These are phyloP conservation scores for Phytophthora pisi DNA, from an alignment of 352 stramenopile species.

Conservation along the genomic window DNA sequence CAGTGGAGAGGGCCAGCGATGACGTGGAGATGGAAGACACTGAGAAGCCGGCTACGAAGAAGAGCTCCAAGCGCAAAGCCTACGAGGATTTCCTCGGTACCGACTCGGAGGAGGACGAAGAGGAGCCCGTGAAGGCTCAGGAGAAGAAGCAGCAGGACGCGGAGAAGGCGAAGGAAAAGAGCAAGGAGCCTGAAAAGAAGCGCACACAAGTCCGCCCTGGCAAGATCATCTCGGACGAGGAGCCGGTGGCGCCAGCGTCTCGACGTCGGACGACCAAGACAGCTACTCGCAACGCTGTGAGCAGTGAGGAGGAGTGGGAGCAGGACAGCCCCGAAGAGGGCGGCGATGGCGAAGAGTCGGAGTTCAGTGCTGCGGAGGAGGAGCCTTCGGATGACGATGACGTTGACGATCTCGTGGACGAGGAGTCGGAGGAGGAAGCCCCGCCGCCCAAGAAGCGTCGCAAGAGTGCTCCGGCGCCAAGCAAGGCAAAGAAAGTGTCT, in stretches of 20 bases:
- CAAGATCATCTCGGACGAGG: conserved; percentile 68
- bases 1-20: conserved; percentile 2
- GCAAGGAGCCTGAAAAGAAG: conserved; percentile 37
- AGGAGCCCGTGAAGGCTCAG: conserved; percentile 7
- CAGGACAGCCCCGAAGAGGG: conserved; percentile 36
- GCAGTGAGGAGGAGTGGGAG: conserved; percentile 61
- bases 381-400: conserved; percentile 53
- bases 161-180: conserved; percentile 35
- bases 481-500: conserved; percentile 31
- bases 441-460: conserved; percentile 47
- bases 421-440: conserved; percentile 51
- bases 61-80: conserved; percentile 51
- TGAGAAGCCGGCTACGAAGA: neutral
- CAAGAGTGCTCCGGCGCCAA: conserved; percentile 38
- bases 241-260: conserved; percentile 28
- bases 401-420: conserved; percentile 47
- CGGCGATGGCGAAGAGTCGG: conserved; percentile 58
- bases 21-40: conserved; percentile 25
- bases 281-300: conserved; percentile 37
- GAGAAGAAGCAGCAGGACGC: neutral
- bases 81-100: conserved; percentile 79
- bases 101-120: conserved; percentile 59
- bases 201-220: conserved; percentile 28
- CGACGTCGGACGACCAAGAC: conserved; percentile 34
- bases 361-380: conserved; percentile 64